Base-by-base conservation (phyloP, 305 asterid genomes). In the Fraxinus greggii region DNA sequence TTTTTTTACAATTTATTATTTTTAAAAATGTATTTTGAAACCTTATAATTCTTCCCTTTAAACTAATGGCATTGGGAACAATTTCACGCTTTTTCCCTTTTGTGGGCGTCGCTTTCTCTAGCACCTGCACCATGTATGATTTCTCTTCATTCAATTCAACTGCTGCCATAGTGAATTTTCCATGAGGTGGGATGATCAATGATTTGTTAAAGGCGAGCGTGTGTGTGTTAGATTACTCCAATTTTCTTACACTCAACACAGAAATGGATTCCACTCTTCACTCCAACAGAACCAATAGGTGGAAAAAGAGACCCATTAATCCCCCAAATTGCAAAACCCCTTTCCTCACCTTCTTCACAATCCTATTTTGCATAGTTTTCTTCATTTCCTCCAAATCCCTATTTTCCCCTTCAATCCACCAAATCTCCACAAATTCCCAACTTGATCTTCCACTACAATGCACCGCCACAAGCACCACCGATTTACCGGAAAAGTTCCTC, bases 401-500 rank as follows among this genome's bases (percentile, higher is more conserved):
- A n/a, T 24, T 84, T 74, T 81, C 88, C 79, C 82, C 86, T 83
- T 85, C 91, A 70, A 65, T 83, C 84, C 84, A 85, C 45, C 59
- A 87, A 23, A 35, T 86, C 78, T 86, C 92, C 28, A n/a, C 32
- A 61, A 83, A 82, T 32, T 84, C 92, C 72, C 77, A 76, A 10
- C 40, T 85, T 21, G 69, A 54, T 45, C 24, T 79, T 42, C 79
- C 81, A 9, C 80, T 79, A 51, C 87, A 79, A 72, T 89, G 91
- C 69, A 65, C 69, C 15, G 19, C 28, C 81, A 13, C 77, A 87
- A 78, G 84, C n/a, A 19, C 78, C 29, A 36, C 1, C 33, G 42
- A 12, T 42, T 31, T 45, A 3, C 86, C 72, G 32, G 95, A 91
- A 12, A 95, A 90, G 84, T 94, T 91, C 83, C 83, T 94, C 54